Evolutionary conservation across 2,329 filamentous ascomycete species (phyloP), one percentile per base, ranked within the genome.

Genomic region (Ambrosiella cleistominuta): DNA sequence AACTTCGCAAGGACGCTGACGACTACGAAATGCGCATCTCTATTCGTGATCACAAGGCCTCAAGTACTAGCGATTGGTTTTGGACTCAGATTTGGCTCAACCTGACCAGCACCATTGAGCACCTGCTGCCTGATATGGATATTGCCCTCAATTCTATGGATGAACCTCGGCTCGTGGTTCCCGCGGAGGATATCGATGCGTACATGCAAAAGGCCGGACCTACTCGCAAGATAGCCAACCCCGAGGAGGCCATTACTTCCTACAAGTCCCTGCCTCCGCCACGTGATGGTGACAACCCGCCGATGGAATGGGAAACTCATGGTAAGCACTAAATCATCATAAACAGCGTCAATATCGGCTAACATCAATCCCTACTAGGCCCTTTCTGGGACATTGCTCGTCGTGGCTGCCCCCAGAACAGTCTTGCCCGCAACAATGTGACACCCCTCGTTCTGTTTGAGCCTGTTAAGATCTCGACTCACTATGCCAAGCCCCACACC

Each of bases 101-200:
- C 54, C 70, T 81, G 69, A 70, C 79, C 63, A 69, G 73, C 59
- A 72, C 73, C 0, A 72, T 81, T n/a, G 72, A 77, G 62, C 68
- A 75, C 44, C 61, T 78, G 57, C 69, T 85, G 13, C 82, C 82
- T 1, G 81, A 86, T 63, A 81, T 86, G 76, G 81, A 85, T 61
- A 74, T 85, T 60, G 75, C 82, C 0, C 72, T 85, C 60, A 86
- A 85, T 62, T 72, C 77, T 38, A 80, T 85, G 75, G 82, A 86
- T 63, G 81, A 85, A 65, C 82, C 82, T 44, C 73, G 82, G 35
- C 64, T 86, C 7, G 74, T 85, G 11, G 77, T 79, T 1, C 76
- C 81, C 2, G 83, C 76, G 74, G 81, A 85, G 64, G 75, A 80
- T 5, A 76, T 85, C 55, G 69, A 78, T 35, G 66, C 67, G 0